Base-by-base conservation (phyloP, 768 basidiomycete genomes). In the Kwoniella dejecticola region DNA sequence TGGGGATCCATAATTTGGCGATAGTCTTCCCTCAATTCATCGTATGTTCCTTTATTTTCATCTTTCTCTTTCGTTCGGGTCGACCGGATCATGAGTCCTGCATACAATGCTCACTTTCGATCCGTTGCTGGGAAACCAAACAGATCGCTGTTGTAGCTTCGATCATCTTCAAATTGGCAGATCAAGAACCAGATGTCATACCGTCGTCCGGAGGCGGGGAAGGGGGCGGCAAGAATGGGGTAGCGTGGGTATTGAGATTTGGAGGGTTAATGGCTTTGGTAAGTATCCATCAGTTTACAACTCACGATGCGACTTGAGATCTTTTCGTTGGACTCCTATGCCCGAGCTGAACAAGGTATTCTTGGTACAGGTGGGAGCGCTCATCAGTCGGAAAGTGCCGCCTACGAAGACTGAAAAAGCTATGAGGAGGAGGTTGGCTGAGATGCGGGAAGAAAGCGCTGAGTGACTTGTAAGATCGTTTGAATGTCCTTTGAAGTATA, bases 21-120 rank as follows among this genome's bases (percentile, higher is more conserved):
- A 92, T 97, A 62, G 94, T 97, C 26, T 86, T 91, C 80, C 94
- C 94, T 21, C 94, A 97, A 69, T 89, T 97, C 75, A 83, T 94
- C 54, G 93, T 94, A 74, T 68, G 91, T 83, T 8, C 41, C 21
- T 24, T n/a, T 38, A 38, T n/a, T 36, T 24, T 47, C 46, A 4
- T 26, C 27, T 24, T 44, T 13, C 41, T 44, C 10, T 10, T 10
- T 19, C n/a, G n/a, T n/a, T n/a, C n/a, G n/a, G n/a, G n/a, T n/a
- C n/a, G n/a, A n/a, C n/a, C n/a, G n/a, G n/a, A n/a, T n/a, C n/a
- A n/a, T n/a, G n/a, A n/a, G n/a, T n/a, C n/a, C n/a, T n/a, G n/a
- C n/a, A n/a, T n/a, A n/a, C n/a, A n/a, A n/a, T n/a, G n/a, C n/a
- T n/a, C n/a, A n/a, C n/a, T n/a, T n/a, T n/a, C n/a, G n/a, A n/a